Evolutionary conservation across 495 filamentous ascomycete genomes (phyloP), one percentile per base, ranked within the genome.

Genomic region (Evansstolkia leycettana): DNA sequence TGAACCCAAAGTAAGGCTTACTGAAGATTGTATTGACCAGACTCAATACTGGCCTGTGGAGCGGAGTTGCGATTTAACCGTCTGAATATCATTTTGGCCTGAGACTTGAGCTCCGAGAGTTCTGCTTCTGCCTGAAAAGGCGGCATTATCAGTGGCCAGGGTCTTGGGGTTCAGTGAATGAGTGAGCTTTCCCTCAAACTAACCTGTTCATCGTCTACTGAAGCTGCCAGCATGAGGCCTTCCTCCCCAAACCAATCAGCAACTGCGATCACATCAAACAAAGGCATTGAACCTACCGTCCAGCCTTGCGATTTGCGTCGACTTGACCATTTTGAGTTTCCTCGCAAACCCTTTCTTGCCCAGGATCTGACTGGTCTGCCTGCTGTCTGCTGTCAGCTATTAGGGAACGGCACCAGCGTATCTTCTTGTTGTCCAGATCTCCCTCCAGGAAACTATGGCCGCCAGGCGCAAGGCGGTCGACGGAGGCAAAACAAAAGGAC

Each of bases 191-290:
- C 28, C 32, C 36, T 36, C n/a, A 7, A 15, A 39, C 62, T 40
- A 38, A 80, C 76, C 65, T 83, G 76, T 51, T 82, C 80, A 58
- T 94, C 85, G 58, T 98, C 90, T 32, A 94, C 84, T 1, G 92
- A 93, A 29, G 90, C 90, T 47, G 85, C 88, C 38, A 98, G 73
- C 71, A 93, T 84, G 38, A 96, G 68, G 67, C 92, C 89, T 58
- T 44, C 17, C 7, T 36, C 26, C 18, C 25, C 17, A 25, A 41
- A 36, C 29, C 6, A 7, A 47, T 64, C 42, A 62, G 57, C 47
- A 41, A 31, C 28, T 42, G 31, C 24, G 20, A 25, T 7, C 9
- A 24, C 19, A 31, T 7, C 25, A 13, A 36, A 33, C 38, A 38
- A 24, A 18, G 14, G 9, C 17, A 25, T 34, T 11, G 13, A 16